Conservation (phyloP, 78 protist genomes). For the Dictyostelium citrinum region DNA sequence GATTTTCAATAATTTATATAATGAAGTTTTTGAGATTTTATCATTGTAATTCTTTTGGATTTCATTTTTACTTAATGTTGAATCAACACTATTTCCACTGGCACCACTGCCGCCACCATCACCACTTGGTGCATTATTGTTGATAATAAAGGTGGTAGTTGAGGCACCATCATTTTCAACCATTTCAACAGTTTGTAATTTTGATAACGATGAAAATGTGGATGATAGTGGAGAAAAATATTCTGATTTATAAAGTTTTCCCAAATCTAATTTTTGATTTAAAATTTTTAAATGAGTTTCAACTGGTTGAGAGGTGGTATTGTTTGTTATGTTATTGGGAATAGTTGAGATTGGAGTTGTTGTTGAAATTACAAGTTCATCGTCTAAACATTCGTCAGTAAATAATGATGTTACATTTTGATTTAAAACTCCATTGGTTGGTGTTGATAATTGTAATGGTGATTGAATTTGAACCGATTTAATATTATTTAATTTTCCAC, state of each 20-base stretch:
- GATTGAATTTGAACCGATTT: background rate
- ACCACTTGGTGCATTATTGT: background rate
- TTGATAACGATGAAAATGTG: background rate
- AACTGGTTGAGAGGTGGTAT: background rate
- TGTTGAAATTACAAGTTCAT: background rate
- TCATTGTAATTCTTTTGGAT: background rate
- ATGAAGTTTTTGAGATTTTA: background rate
- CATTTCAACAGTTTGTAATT: background rate
- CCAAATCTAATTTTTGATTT: background rate
- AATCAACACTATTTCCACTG: background rate
- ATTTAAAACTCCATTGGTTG: background rate
- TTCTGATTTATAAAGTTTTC: background rate
- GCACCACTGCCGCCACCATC: too few relatives aligned
- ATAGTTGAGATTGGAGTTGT: background rate
- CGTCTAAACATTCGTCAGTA: background rate
- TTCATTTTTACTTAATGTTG: background rate
- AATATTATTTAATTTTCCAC: background rate
- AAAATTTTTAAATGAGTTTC: background rate
- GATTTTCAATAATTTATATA: background rate
- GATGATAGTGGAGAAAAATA: background rate
- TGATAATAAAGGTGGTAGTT: background rate
- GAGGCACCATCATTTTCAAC: background rate
- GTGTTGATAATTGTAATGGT: background rate
- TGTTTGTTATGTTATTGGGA: too few relatives aligned
- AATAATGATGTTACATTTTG: background rate